A percentile compares a stretch with the other conserved stretches of the same genome.
These are phyloP conservation scores for Sambucus nigra DNA, from an alignment of 129 eudicot genomes.

Conservation along the genomic window DNA sequence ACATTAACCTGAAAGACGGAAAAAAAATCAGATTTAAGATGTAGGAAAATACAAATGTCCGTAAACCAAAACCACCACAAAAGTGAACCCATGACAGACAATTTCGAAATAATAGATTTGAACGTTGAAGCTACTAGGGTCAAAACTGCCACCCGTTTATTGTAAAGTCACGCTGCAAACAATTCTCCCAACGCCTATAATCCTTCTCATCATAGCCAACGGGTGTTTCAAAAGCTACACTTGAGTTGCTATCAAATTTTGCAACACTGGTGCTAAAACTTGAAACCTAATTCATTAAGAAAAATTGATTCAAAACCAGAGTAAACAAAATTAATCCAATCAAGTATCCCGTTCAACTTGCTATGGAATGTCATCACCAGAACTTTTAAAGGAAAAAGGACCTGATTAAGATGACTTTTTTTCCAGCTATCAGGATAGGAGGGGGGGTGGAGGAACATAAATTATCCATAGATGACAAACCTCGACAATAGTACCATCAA, in stretches of 20 bases:
- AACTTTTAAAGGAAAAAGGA: background rate
- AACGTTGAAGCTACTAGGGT: conserved; percentile 28
- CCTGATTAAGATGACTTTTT: background rate
- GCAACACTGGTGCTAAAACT: conserved; percentile 67
- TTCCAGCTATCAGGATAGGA: conserved; percentile 6
- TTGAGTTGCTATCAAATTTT: conserved; percentile 13
- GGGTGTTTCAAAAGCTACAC: conserved; percentile 30
- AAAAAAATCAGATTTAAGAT: background rate
- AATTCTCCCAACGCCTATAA: conserved; percentile 65
- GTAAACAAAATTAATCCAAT: background rate
- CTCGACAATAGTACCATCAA: conserved; percentile 66
- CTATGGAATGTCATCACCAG: background rate
- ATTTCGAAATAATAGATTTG: conserved; percentile 14
- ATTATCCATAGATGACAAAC: conserved; percentile 24
- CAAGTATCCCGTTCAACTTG: background rate
- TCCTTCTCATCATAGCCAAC: conserved; percentile 54
- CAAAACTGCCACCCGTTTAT: conserved; percentile 61
- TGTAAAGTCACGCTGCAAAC: conserved; percentile 77
- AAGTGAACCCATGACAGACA: conserved; percentile 19
- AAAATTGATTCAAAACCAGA: conserved; percentile 9
- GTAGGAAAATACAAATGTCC: background rate
- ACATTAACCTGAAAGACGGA: conserved; percentile 56
- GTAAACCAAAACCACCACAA: conserved; percentile 10
- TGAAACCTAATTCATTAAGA: conserved; percentile 45
- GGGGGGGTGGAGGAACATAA: no score